phyloP scores from a whole-genome alignment of 352 stramenopile genomes.

The Globisporangium okanoganense region DNA sequence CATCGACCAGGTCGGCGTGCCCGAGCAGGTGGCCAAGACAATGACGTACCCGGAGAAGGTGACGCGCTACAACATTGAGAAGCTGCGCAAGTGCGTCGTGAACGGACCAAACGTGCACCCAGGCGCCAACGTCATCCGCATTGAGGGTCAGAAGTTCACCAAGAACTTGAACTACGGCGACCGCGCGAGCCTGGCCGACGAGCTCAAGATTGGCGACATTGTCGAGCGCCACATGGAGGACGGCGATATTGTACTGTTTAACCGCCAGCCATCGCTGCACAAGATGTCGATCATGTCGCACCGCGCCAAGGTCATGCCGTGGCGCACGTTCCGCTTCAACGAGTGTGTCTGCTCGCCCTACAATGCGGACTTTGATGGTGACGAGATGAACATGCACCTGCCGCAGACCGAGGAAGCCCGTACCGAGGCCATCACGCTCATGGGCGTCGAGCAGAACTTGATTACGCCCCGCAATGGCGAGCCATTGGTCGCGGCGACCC shows the following conservation, averaged over 20 bases:
- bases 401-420: conserved; percentile 99
- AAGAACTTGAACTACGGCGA: conserved; percentile 95
- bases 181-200: conserved; percentile 89
- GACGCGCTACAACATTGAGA: conserved; percentile 97
- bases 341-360: conserved; percentile 99
- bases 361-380: conserved; percentile 99
- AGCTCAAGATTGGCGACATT: conserved; percentile 96
- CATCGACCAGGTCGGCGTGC: conserved; percentile 95
- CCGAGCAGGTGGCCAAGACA: conserved; percentile 93
- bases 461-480: conserved; percentile 98
- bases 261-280: conserved; percentile 99
- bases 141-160: conserved; percentile 83
- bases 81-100: conserved; percentile 92
- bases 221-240: conserved; percentile 99
- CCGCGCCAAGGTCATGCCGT: conserved; percentile 92
- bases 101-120: conserved; percentile 97
- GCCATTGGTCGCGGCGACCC: conserved; percentile 96
- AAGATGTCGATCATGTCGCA: conserved; percentile 99
- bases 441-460: conserved; percentile 98
- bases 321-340: conserved; percentile 99
- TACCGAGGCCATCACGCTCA: conserved; percentile 95
- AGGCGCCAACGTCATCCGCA: conserved; percentile 93
- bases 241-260: conserved; percentile 99
- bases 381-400: conserved; percentile 99
- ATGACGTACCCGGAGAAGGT: conserved; percentile 99